A percentile compares a stretch with the other conserved stretches of the same genome.
Evolutionary conservation across 176 grass and related monocot species (phyloP).

Genomic region (Aegilops sharonensis): DNA sequence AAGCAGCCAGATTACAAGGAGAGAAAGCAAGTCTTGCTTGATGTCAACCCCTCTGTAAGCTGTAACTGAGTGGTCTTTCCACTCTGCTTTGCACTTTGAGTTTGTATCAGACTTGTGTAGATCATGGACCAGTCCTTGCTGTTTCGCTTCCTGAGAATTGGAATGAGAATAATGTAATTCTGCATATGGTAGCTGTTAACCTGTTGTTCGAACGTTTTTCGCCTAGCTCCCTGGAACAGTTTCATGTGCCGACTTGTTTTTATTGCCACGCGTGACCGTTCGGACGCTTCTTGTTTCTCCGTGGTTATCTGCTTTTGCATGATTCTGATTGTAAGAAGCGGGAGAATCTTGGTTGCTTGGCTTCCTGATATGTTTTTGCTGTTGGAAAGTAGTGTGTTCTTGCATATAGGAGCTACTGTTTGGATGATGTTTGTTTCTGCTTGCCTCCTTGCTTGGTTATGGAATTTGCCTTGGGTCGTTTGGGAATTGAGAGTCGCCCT

Average conservation of each 20-base stretch:
- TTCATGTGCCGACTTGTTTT: not conserved
- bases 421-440: not conserved
- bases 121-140: conserved; percentile 5
- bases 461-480: no score
- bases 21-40: conserved; percentile 13
- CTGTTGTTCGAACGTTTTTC: not conserved
- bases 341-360: not conserved
- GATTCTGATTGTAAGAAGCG: not conserved
- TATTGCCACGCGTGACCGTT: not conserved
- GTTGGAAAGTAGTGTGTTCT: not conserved
- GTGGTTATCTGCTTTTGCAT: not conserved
- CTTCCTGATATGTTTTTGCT: not conserved
- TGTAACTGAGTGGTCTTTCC: conserved; percentile 13
- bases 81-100: conserved; percentile 17
- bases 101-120: conserved; percentile 34
- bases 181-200: conserved; percentile 2
- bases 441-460: not conserved
- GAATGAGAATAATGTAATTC: conserved; percentile 11
- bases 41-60: not conserved
- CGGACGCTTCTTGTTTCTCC: not conserved
- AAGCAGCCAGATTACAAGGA: conserved; percentile 1
- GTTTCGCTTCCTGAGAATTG: conserved; percentile 2
- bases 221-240: not conserved
- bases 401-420: not conserved
- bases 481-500: no score